Conservation (phyloP, 495 filamentous ascomycete genomes). For the Xylaria flabelliformis region DNA sequence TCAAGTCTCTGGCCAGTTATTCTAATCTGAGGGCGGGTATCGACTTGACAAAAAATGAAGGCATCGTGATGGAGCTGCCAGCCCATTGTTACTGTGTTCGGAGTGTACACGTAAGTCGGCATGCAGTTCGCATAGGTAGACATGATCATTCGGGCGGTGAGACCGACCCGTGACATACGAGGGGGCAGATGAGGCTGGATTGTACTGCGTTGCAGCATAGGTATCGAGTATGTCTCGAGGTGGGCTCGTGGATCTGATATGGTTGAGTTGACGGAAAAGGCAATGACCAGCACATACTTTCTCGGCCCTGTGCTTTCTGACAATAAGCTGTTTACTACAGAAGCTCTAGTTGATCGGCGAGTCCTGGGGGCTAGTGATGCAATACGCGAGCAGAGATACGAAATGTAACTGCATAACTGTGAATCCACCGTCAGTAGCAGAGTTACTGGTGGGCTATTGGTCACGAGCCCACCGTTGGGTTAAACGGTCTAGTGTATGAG, state of each 20-base stretch:
- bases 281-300: constrained; percentile 21
- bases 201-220: constrained; percentile 15
- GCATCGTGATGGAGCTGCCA: constrained; percentile 30
- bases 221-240: constrained; percentile 13
- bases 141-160: constrained; percentile 28
- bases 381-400: constrained; percentile 20
- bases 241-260: constrained; percentile 17
- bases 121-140: constrained; percentile 32
- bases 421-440: constrained; percentile 19
- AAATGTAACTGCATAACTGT: constrained; percentile 22
- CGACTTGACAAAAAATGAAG: constrained; percentile 25
- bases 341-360: constrained; percentile 24
- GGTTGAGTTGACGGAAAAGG: constrained; percentile 24
- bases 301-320: constrained; percentile 14
- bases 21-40: neutral
- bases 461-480: constrained; percentile 30
- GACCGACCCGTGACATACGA: constrained; percentile 27
- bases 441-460: constrained; percentile 19
- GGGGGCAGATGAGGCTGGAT: constrained; percentile 24
- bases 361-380: constrained; percentile 27
- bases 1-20: constrained; percentile 5
- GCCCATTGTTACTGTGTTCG: constrained; percentile 20
- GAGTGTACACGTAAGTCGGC: constrained; percentile 30
- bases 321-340: constrained; percentile 12
- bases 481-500: constrained; percentile 25